These are phyloP conservation scores for Cymbopogon flexuosus DNA, from an alignment of 202 grass and related monocot genomes.

Conservation along the genomic window DNA sequence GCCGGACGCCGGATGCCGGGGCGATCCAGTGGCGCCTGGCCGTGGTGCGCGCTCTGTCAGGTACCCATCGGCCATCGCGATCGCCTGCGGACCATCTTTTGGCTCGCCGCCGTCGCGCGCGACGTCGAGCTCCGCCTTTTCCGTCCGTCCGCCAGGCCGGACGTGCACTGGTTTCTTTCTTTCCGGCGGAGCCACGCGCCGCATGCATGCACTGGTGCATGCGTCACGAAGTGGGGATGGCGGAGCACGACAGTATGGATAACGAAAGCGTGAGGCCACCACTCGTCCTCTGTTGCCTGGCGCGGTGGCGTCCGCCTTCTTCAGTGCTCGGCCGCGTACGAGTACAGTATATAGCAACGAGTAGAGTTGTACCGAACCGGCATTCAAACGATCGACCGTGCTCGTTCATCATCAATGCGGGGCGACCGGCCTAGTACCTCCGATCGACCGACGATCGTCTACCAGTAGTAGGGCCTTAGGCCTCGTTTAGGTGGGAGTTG, in stretches of 20 bases:
- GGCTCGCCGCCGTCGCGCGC: neutral
- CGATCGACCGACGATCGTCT: too few relatives aligned
- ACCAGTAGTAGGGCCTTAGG: too few relatives aligned
- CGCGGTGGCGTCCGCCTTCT: too few relatives aligned
- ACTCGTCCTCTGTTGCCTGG: neutral
- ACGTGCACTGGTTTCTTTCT: neutral
- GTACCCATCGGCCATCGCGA: neutral
- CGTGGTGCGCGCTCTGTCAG: slow-evolving; percentile 1
- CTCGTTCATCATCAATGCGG: too few relatives aligned
- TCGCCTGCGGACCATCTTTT: neutral
- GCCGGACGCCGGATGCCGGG: neutral
- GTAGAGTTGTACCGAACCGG: neutral
- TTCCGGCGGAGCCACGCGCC: neutral
- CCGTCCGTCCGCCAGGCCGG: too few relatives aligned
- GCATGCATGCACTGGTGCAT: neutral
- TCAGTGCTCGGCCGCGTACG: too few relatives aligned
- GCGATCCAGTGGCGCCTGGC: neutral
- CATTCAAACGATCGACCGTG: neutral
- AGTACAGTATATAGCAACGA: too few relatives aligned
- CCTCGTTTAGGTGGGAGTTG: too few relatives aligned
- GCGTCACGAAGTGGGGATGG: neutral
- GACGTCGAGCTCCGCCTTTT: neutral
- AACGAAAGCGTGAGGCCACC: neutral
- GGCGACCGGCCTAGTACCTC: too few relatives aligned
- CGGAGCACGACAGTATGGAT: neutral